A percentile compares a stretch with the other conserved stretches of the same genome.
Conservation (phyloP, 2,329 filamentous ascomycete species). For the Coleophoma eucalyptorum region DNA sequence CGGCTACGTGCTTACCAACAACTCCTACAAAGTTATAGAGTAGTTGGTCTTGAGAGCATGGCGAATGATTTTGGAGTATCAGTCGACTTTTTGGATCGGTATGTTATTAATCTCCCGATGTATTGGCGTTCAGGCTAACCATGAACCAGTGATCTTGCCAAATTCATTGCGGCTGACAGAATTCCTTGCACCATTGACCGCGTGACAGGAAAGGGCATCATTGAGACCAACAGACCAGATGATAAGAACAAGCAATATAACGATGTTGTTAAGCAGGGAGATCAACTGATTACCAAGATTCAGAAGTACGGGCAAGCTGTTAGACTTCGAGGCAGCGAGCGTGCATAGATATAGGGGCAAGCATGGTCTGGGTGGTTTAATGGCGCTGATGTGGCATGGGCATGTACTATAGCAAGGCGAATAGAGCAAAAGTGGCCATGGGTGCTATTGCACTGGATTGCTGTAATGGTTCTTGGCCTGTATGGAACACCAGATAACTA, state of each 20-base stretch:
- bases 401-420: conserved; percentile 20
- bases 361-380: conserved; percentile 1
- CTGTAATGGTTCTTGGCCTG: too few relatives aligned
- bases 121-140: conserved; percentile 8
- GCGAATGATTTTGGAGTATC: conserved; percentile 95
- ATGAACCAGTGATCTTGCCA: conserved; percentile 74
- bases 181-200: conserved; percentile 97
- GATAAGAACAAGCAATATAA: conserved; percentile 99
- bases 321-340: conserved; percentile 87
- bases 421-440: conserved; percentile 7
- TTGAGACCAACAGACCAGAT: conserved; percentile 95
- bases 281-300: conserved; percentile 96
- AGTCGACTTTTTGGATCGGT: conserved; percentile 94
- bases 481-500: too few relatives aligned
- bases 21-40: conserved; percentile 92
- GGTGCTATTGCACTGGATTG: background rate
- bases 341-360: conserved; percentile 52
- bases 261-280: conserved; percentile 95
- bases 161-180: conserved; percentile 91
- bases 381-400: conserved; percentile 5
- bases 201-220: conserved; percentile 92
- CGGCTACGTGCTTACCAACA: conserved; percentile 94
- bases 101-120: conserved; percentile 32
- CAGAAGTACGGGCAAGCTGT: conserved; percentile 99
- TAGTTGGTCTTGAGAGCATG: conserved; percentile 97